Percentiles rank a stretch among this genome's conserved stretches.
phyloP scores from a whole-genome alignment of 2,329 filamentous ascomycete genomes.

The Trichophaea hybrida region DNA sequence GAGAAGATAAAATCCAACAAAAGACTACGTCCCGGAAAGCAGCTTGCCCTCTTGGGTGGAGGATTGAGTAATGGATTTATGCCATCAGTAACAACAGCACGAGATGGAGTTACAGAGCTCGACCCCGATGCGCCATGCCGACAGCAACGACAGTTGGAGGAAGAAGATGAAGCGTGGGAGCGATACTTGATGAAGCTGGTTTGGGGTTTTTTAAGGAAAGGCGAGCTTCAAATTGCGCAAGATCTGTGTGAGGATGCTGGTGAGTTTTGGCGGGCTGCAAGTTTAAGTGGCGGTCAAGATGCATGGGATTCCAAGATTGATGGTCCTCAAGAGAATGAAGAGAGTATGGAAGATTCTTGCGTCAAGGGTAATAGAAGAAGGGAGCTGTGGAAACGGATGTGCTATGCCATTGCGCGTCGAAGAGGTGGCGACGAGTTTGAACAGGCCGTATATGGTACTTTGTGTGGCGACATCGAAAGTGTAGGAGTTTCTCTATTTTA shows the following conservation, averaged over 20 bases:
- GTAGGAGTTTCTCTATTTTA: constrained; percentile 42
- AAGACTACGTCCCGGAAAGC: constrained; percentile 43
- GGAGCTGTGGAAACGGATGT: constrained; percentile 61
- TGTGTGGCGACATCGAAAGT: constrained; percentile 70
- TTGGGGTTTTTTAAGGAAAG: constrained; percentile 80
- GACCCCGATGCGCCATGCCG: constrained; percentile 82
- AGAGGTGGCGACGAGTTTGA: constrained; percentile 63
- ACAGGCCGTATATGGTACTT: constrained; percentile 73
- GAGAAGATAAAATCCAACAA: constrained; percentile 83
- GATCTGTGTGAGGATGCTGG: constrained; percentile 78
- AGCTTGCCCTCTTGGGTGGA: constrained; percentile 48
- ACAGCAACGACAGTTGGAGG: constrained; percentile 61
- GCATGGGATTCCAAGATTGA: constrained; percentile 35
- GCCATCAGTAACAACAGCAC: constrained; percentile 45
- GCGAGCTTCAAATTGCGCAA: constrained; percentile 59
- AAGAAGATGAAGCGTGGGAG: constrained; percentile 77
- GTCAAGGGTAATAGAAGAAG: constrained; percentile 32
- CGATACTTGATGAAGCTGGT: constrained; percentile 84
- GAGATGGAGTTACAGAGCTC: constrained; percentile 65
- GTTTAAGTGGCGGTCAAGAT: constrained; percentile 58
- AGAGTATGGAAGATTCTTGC: constrained; percentile 34
- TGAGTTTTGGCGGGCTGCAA: constrained; percentile 78
- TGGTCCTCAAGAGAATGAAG: constrained; percentile 30
- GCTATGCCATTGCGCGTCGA: constrained; percentile 51
- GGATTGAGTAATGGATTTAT: constrained; percentile 37